phyloP scores from a whole-genome alignment of 306 rosid genomes.

The Hippophae tibetana region DNA sequence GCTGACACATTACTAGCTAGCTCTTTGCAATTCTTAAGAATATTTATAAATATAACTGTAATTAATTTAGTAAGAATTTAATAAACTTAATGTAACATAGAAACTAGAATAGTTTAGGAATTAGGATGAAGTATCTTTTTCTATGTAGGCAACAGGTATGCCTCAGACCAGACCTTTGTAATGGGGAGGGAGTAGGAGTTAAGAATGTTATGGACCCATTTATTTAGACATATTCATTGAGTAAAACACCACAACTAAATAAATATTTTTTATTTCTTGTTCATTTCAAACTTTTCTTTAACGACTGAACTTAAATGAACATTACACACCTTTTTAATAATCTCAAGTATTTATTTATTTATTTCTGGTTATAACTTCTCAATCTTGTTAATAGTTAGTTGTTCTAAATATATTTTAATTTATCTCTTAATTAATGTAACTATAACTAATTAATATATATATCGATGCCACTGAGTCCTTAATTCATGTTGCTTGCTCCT shows the following conservation, averaged over 20 bases:
- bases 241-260: constrained; percentile 60
- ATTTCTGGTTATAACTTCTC: constrained; percentile 7
- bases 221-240: constrained; percentile 49
- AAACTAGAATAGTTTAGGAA: constrained; percentile 16
- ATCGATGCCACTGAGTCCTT: too few relatives aligned
- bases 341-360: neutral
- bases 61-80: neutral
- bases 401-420: neutral
- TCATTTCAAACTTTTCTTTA: constrained; percentile 1
- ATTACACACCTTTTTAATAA: neutral
- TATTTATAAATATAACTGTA: too few relatives aligned
- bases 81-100: neutral
- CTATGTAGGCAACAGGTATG: constrained; percentile 60
- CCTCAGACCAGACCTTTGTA: constrained; percentile 32
- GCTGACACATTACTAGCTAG: too few relatives aligned
- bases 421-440: neutral
- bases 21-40: too few relatives aligned
- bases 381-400: constrained; percentile 1
- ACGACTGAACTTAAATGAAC: neutral
- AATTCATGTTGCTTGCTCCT: too few relatives aligned
- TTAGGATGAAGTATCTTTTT: constrained; percentile 66
- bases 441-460: neutral
- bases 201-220: constrained; percentile 70
- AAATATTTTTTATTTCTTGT: constrained; percentile 4
- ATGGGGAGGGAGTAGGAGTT: constrained; percentile 51